A percentile compares a stretch with the other conserved stretches of the same genome.
Evolutionary conservation across 1,139 yeast species (phyloP).

Genomic region (Sugiyamaella sp.): DNA sequence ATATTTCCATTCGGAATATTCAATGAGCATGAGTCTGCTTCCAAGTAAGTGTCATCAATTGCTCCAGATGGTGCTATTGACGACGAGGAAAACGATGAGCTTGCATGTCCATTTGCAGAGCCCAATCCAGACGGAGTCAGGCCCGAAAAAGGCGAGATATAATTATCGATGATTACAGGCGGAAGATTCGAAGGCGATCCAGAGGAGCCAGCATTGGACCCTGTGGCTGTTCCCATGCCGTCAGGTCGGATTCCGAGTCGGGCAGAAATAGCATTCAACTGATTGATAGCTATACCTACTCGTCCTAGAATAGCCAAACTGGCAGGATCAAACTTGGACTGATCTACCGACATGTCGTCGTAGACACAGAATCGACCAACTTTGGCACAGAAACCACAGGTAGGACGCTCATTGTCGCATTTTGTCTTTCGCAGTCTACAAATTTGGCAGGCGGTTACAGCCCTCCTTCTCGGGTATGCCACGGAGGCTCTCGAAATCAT

Average conservation of each 20-base stretch:
- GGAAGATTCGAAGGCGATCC: slow-evolving; percentile 5
- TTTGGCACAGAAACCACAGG: slow-evolving; percentile 27
- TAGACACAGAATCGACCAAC: slow-evolving; percentile 27
- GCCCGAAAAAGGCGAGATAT: slow-evolving; percentile 8
- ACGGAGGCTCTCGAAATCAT: slow-evolving; percentile 17
- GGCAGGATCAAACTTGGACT: slow-evolving; percentile 28
- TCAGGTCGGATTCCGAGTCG: slow-evolving; percentile 19
- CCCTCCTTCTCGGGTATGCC: slow-evolving; percentile 23
- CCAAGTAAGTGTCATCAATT: slow-evolving; percentile 21
- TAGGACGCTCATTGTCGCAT: slow-evolving; percentile 29
- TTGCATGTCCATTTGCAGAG: no score
- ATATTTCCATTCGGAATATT: slow-evolving; percentile 25
- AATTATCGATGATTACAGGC: slow-evolving; percentile 10
- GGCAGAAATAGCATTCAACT: slow-evolving; percentile 23
- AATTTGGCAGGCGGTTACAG: slow-evolving; percentile 29
- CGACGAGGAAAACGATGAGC: background rate
- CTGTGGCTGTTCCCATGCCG: slow-evolving; percentile 5
- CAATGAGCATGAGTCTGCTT: slow-evolving; percentile 25
- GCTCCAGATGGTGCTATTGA: slow-evolving; percentile 15
- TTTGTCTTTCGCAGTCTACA: slow-evolving; percentile 28
- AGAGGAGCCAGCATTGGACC: background rate
- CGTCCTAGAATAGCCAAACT: slow-evolving; percentile 27
- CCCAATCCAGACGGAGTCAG: no score
- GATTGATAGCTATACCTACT: slow-evolving; percentile 23
- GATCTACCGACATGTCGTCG: slow-evolving; percentile 27